A percentile compares a stretch with the other conserved stretches of the same genome.
phyloP scores from a whole-genome alignment of 768 basidiomycete genomes.

The Mycena capillaripes region DNA sequence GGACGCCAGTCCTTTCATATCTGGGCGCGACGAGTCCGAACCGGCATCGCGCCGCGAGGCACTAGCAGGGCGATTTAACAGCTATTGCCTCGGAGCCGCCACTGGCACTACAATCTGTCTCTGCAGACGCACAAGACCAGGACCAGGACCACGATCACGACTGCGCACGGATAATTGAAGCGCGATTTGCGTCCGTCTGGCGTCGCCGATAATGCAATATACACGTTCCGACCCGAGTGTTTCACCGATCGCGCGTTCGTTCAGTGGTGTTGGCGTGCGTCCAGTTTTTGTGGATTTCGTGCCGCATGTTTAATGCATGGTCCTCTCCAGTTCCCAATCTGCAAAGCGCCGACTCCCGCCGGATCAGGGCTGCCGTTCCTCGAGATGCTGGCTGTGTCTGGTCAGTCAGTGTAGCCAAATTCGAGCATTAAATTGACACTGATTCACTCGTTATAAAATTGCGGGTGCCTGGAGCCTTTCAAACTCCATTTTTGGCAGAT shows the following conservation, averaged over 20 bases:
- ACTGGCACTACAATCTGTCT: background rate
- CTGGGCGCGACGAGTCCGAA: too few species aligned
- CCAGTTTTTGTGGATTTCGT: background rate
- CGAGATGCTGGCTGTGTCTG: too few species aligned
- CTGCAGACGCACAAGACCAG: background rate
- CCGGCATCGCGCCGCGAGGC: too few species aligned
- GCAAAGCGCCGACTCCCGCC: background rate
- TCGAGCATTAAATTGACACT: too few species aligned
- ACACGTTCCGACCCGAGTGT: background rate
- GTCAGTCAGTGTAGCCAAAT: too few species aligned
- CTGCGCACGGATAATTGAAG: background rate
- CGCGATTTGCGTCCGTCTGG: background rate
- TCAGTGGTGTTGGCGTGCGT: background rate
- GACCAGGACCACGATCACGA: too few species aligned
- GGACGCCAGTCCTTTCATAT: background rate
- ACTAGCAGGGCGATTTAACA: background rate
- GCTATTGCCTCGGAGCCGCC: background rate
- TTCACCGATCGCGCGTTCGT: background rate
- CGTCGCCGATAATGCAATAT: background rate
- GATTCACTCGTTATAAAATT: too few species aligned
- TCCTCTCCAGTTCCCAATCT: background rate
- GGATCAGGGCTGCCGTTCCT: background rate
- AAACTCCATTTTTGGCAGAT: too few species aligned
- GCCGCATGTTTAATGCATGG: background rate
- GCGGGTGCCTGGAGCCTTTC: too few species aligned